Evolutionary conservation across 2,329 filamentous ascomycete species (phyloP).

Genomic region (Xylaria sp.): DNA sequence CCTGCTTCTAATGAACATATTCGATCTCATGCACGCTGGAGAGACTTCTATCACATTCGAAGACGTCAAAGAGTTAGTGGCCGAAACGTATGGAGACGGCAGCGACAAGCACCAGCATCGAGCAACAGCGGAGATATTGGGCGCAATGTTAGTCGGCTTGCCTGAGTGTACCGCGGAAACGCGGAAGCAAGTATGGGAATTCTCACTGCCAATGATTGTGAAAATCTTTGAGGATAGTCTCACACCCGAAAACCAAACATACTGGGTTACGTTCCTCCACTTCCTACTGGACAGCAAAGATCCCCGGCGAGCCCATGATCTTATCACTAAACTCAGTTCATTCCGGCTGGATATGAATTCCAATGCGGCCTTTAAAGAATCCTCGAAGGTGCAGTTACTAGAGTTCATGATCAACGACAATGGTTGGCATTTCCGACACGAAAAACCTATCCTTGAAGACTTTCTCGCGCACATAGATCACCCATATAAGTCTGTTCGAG

Average conservation of each 20-base stretch:
- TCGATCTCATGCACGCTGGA: conserved; percentile 85
- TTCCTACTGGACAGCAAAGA: conserved; percentile 88
- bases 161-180: conserved; percentile 77
- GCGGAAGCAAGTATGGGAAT: conserved; percentile 81
- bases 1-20: conserved; percentile 85
- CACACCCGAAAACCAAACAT: conserved; percentile 91
- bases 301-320: conserved; percentile 82
- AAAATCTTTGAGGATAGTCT: conserved; percentile 88
- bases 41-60: conserved; percentile 80
- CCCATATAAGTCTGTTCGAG: conserved; percentile 95
- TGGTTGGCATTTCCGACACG: conserved; percentile 95
- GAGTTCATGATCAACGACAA: conserved; percentile 86
- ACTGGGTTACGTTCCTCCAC: conserved; percentile 95
- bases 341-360: conserved; percentile 94
- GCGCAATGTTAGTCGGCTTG: conserved; percentile 80
- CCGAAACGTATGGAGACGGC: conserved; percentile 84
- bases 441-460: conserved; percentile 85
- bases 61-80: conserved; percentile 82
- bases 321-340: conserved; percentile 79
- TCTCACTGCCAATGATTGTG: conserved; percentile 86
- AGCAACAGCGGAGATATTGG: conserved; percentile 91
- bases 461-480: conserved; percentile 93
- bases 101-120: conserved; percentile 98
- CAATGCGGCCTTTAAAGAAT: conserved; percentile 98
- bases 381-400: conserved; percentile 89